Evolutionary conservation across 306 rosid genomes (phyloP).

Genomic region (Psophocarpus tetragonolobus): DNA sequence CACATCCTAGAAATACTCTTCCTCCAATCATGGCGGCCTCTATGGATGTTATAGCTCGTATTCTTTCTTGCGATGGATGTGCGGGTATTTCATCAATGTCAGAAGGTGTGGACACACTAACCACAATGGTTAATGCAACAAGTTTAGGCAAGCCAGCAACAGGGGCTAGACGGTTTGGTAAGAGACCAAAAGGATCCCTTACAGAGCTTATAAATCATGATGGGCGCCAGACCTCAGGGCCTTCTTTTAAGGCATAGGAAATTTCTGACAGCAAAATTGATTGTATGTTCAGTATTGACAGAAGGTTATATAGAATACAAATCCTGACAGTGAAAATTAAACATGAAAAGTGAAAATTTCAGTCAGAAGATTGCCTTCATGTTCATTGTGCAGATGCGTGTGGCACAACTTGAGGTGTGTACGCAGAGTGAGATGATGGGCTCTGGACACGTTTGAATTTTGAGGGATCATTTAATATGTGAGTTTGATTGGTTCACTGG

Average conservation of each 20-base stretch:
- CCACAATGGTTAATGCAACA: conserved; percentile 44
- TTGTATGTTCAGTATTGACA: conserved; percentile 6
- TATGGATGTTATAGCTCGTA: conserved; percentile 54
- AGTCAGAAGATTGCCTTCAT: background rate
- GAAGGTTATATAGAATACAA: conserved; percentile 23
- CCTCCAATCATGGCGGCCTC: conserved; percentile 69
- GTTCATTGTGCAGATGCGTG: background rate
- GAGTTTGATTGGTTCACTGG: background rate
- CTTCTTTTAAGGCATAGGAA: conserved; percentile 20
- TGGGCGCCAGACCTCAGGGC: conserved; percentile 10
- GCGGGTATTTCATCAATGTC: conserved; percentile 39
- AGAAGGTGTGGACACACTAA: conserved; percentile 42
- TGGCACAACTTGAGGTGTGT: background rate
- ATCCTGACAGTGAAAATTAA: conserved; percentile 6
- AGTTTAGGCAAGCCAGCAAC: conserved; percentile 30
- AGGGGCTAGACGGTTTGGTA: conserved; percentile 11
- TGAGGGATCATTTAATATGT: background rate
- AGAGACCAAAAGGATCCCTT: conserved; percentile 35
- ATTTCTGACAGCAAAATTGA: conserved; percentile 1
- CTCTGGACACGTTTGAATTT: background rate
- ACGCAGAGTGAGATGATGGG: background rate
- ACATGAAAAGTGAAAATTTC: background rate
- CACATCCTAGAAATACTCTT: conserved; percentile 58
- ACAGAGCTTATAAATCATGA: conserved; percentile 21
- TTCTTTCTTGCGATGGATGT: conserved; percentile 72